Evolutionary conservation across 2,329 filamentous ascomycete species (phyloP).

Genomic region (Colletotrichum phormii): DNA sequence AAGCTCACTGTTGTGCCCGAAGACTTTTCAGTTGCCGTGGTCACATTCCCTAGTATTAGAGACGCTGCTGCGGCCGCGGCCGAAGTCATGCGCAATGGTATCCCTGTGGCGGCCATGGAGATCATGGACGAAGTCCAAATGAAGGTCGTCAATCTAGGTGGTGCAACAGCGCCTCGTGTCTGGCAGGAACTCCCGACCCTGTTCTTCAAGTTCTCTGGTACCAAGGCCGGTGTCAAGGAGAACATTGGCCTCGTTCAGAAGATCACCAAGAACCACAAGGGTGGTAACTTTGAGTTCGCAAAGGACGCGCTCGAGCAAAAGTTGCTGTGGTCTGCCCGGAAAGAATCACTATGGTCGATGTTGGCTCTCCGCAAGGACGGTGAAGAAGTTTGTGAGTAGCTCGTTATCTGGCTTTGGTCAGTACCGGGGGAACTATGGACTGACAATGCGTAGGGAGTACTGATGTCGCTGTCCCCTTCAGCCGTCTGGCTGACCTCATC

Average conservation of each 20-base stretch:
- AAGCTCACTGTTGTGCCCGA: slow-evolving; percentile 83
- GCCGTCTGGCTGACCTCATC: slow-evolving; percentile 77
- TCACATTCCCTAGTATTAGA: slow-evolving; percentile 81
- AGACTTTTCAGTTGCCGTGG: slow-evolving; percentile 81
- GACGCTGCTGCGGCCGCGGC: slow-evolving; percentile 81
- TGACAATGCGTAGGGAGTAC: slow-evolving; percentile 70
- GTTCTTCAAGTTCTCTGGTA: slow-evolving; percentile 89
- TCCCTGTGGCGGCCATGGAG: slow-evolving; percentile 83
- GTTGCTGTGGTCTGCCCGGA: slow-evolving; percentile 82
- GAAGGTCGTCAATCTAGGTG: slow-evolving; percentile 81
- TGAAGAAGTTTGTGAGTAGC: slow-evolving; percentile 77
- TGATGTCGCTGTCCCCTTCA: slow-evolving; percentile 86
- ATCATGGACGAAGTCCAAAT: slow-evolving; percentile 93
- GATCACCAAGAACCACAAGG: slow-evolving; percentile 74
- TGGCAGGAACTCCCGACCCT: slow-evolving; percentile 84
- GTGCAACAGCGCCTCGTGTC: slow-evolving; percentile 73
- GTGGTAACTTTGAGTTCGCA: slow-evolving; percentile 81
- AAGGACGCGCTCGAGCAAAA: slow-evolving; percentile 77
- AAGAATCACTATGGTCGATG: slow-evolving; percentile 88
- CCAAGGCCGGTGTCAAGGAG: slow-evolving; percentile 80
- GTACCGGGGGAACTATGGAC: background rate
- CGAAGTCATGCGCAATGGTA: slow-evolving; percentile 78
- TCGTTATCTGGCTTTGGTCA: background rate
- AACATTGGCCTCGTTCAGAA: slow-evolving; percentile 77
- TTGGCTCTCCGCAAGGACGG: slow-evolving; percentile 74